Evolutionary conservation across 2,329 filamentous ascomycete species (phyloP).

Genomic region (Penicillium rolfsii): DNA sequence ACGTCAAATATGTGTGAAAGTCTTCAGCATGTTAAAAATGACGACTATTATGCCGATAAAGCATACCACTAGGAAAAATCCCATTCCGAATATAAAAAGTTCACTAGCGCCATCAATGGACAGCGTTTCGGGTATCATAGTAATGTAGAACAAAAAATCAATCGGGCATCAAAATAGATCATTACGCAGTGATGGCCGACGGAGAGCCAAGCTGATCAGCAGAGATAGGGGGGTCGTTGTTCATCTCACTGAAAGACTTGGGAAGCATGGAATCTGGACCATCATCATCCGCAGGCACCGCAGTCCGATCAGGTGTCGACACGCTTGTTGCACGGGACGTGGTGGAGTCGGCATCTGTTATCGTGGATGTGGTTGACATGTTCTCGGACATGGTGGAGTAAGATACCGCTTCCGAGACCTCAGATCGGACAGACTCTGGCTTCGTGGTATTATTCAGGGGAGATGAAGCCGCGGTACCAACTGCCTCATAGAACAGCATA

Average conservation of each 20-base stretch:
- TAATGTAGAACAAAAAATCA: conserved; percentile 6
- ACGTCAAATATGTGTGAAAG: not conserved
- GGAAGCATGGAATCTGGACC: not conserved
- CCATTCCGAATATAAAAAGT: not conserved
- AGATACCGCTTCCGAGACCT: conserved; percentile 25
- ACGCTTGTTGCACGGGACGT: conserved; percentile 38
- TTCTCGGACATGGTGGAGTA: conserved; percentile 30
- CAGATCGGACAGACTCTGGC: conserved; percentile 10
- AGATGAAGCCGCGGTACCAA: conserved; percentile 47
- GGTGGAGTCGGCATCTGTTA: conserved; percentile 34
- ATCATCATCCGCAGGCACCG: not conserved
- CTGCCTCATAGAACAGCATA: conserved; percentile 93
- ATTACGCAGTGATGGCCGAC: not conserved
- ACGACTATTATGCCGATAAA: not conserved
- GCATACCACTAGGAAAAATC: not conserved
- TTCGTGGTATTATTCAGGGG: conserved; percentile 4
- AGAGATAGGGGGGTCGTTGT: not conserved
- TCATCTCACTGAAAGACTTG: not conserved
- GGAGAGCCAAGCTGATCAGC: not conserved
- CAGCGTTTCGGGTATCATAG: conserved; percentile 4
- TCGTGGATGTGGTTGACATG: conserved; percentile 32
- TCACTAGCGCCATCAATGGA: not conserved
- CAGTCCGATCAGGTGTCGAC: conserved; percentile 20
- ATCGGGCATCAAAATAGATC: not conserved
- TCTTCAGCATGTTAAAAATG: not conserved